phyloP scores from a whole-genome alignment of 345 rosid species.

The Eucalyptus regnans region DNA sequence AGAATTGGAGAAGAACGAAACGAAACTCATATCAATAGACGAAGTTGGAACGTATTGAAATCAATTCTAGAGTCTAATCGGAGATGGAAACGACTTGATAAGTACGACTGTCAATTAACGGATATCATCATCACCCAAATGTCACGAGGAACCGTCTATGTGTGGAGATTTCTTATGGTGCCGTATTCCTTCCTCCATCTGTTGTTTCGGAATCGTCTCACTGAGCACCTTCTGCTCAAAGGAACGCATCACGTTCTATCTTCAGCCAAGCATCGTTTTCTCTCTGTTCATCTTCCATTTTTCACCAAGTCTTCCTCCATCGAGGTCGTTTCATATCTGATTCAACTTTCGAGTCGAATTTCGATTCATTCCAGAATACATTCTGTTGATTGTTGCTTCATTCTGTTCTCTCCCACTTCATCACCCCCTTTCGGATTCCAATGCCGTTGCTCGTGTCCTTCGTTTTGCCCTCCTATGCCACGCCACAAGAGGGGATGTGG shows the following conservation, averaged over 20 bases:
- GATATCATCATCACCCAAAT: too few relatives aligned
- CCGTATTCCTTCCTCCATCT: too few relatives aligned
- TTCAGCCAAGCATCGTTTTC: not conserved
- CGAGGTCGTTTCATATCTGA: fast-evolving
- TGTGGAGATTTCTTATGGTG: too few relatives aligned
- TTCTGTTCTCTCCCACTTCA: not conserved
- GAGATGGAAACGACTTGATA: too few relatives aligned
- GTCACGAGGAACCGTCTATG: too few relatives aligned
- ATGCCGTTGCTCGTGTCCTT: too few relatives aligned
- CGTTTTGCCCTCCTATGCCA: too few relatives aligned
- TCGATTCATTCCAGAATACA: fast-evolving
- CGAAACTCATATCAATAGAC: too few relatives aligned
- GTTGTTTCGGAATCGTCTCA: not conserved
- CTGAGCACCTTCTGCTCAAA: fast-evolving
- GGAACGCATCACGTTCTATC: not conserved
- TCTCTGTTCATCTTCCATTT: fast-evolving
- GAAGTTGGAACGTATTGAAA: too few relatives aligned
- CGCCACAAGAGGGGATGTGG: not conserved
- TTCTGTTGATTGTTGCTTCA: fast-evolving
- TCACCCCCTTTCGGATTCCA: fast-evolving
- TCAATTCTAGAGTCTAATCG: too few relatives aligned
- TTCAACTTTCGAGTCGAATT: not conserved
- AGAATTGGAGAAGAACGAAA: too few relatives aligned
- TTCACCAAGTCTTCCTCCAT: not conserved
- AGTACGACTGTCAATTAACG: too few relatives aligned